Base-by-base conservation (phyloP, 1,139 yeast genomes). In the Geotrichum klebahnii region DNA sequence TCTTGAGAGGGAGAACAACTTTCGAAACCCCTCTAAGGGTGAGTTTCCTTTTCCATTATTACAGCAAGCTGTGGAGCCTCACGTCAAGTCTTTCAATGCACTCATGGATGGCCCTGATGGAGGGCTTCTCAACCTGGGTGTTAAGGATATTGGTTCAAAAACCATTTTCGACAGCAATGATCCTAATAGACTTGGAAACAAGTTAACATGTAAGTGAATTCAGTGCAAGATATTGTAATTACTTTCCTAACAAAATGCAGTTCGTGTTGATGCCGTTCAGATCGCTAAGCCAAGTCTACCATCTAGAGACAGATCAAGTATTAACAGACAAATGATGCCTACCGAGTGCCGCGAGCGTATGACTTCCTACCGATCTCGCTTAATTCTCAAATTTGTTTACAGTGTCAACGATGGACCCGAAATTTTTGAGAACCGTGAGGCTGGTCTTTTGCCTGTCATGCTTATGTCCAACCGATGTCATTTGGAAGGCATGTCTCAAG, bases 71-170 rank as follows among this genome's bases (percentile, higher is more conserved):
- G 94, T 92, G 35, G 80, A 81, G 53, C 99, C 98, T 10, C 99
- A 92, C 67, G 78, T 94, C 53, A 97, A 96, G 8, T 92, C 98
- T 1, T 92, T 92, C 75, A 84, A 92, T 74, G 97, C 97, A 12
- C 75, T 92, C 53, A 85, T 95, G 36, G 96, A 86, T 53, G 96
- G 96, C 23, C 67, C 70, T 10, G 80, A 82, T 26, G 80, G 75
- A 48, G 97, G 97, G 3, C 71, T 92, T 41, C 74, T 92, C 56
- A 89, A 90, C 66, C 71, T 84, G 49, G 97, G 86, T 1, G 95
- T 85, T 42, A 76, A 83, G 62, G 98, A 92, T 63, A 88, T 92
- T 57, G 98, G 98, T 9, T 68, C 79, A 56, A 86, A 83, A 64
- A 81, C 89, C 26, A 81, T 88, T 14, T 90, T 87, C 63, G 98